Percentiles rank a stretch among this genome's conserved stretches.
Evolutionary conservation across 257 asterid species (phyloP).

Genomic region (Oldenlandia corymbosa): DNA sequence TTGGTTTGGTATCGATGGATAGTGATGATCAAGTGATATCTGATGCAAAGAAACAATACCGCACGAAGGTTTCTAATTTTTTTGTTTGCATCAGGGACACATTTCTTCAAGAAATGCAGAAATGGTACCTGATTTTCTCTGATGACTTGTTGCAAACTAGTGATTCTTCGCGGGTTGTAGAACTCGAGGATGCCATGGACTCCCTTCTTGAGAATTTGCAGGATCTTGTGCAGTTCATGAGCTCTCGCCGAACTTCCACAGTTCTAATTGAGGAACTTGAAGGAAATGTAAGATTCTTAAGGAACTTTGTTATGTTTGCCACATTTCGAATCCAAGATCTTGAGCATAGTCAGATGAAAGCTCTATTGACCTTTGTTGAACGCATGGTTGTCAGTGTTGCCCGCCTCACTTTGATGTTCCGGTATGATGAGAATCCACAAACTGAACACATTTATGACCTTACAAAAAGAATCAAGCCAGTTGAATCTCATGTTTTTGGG

Average conservation of each 20-base stretch:
- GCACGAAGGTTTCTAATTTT: not conserved
- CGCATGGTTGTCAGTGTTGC: not conserved
- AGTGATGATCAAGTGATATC: not conserved
- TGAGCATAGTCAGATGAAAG: not conserved
- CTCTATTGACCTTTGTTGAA: not conserved
- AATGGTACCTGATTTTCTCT: not conserved
- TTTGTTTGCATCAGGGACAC: not conserved
- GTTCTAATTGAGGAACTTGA: not conserved
- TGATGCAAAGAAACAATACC: not conserved
- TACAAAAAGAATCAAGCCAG: not conserved
- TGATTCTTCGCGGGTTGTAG: not conserved
- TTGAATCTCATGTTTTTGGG: not conserved
- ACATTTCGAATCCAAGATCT: not conserved
- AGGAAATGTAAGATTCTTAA: conserved; percentile 3
- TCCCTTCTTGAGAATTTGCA: conserved; percentile 1
- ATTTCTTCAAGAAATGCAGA: not conserved
- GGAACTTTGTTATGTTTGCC: not conserved
- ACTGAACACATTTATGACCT: too few species aligned
- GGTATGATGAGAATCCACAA: too few species aligned
- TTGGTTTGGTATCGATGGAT: too few species aligned
- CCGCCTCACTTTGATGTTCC: not conserved
- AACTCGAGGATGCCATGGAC: not conserved
- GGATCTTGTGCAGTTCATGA: not conserved
- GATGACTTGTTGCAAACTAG: not conserved
- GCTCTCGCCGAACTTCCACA: not conserved